Evolutionary conservation across 768 basidiomycete species (phyloP).

Genomic region (Hygrophoropsis aurantiaca): DNA sequence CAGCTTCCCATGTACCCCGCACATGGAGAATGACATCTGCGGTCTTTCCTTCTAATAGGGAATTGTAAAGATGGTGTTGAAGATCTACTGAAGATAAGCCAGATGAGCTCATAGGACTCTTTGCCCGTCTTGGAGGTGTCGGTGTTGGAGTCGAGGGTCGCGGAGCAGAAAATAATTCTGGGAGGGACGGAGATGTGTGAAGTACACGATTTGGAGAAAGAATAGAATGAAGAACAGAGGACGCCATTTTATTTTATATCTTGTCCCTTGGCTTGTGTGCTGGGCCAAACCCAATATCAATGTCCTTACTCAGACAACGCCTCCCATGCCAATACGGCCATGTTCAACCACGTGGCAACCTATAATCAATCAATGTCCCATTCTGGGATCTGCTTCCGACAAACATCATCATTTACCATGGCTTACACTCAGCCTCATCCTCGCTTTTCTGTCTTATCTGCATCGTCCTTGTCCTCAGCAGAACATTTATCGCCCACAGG

Average conservation of each 20-base stretch:
- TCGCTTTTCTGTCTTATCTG: conserved; percentile 68
- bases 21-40: conserved; percentile 79
- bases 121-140: not conserved
- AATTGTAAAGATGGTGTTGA: conserved; percentile 74
- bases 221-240: not conserved
- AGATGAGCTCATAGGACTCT: conserved; percentile 35
- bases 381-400: conserved; percentile 1
- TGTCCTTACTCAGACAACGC: too few species aligned
- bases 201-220: conserved; percentile 4
- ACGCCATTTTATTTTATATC: conserved; percentile 7
- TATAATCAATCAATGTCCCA: not conserved
- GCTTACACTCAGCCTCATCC: conserved; percentile 60
- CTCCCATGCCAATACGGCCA: too few species aligned
- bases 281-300: too few species aligned
- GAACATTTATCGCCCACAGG: conserved; percentile 54
- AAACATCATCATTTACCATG: conserved; percentile 38
- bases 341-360: too few species aligned
- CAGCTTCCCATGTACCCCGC: conserved; percentile 63
- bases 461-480: conserved; percentile 48
- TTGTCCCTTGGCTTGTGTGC: not conserved
- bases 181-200: conserved; percentile 12
- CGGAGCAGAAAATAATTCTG: conserved; percentile 5
- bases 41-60: conserved; percentile 69
- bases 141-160: not conserved
- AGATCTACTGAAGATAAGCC: conserved; percentile 53